Conservation (phyloP, 1,284 basidiomycete genomes). For the Meripilus lineatus region DNA sequence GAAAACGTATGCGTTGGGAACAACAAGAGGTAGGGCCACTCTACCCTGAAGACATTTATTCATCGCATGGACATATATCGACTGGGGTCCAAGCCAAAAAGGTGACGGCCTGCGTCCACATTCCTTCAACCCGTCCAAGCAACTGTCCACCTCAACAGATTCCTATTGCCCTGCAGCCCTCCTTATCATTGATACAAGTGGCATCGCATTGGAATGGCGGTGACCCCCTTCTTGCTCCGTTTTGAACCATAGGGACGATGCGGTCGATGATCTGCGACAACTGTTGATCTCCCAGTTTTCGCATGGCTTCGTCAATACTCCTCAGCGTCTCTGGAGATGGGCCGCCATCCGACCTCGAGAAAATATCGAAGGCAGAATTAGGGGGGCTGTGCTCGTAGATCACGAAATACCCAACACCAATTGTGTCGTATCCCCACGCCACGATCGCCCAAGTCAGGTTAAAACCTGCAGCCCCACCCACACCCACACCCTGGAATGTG, state of each 20-base stretch:
- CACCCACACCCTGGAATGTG: not conserved
- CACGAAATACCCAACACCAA: constrained; percentile 1
- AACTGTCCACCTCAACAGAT: too few species aligned
- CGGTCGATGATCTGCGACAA: not conserved
- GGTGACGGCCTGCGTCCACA: too few species aligned
- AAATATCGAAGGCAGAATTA: not conserved
- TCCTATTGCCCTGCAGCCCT: not conserved
- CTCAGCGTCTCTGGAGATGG: constrained; percentile 1
- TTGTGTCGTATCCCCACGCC: constrained; percentile 5
- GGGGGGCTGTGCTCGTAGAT: not conserved
- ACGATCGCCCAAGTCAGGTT: constrained; percentile 1
- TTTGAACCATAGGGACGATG: not conserved
- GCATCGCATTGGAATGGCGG: constrained; percentile 2
- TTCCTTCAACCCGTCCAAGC: too few species aligned
- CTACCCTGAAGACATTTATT: too few species aligned
- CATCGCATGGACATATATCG: too few species aligned
- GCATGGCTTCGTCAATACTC: not conserved
- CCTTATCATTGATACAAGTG: constrained; percentile 2
- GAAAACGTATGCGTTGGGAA: not conserved
- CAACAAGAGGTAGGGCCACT: not conserved
- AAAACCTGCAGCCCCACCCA: not conserved
- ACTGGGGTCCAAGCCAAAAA: not conserved
- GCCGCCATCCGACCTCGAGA: constrained; percentile 2
- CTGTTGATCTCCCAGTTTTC: constrained; percentile 1
- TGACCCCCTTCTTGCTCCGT: not conserved